Percentiles rank a stretch among this genome's conserved stretches.
Conservation (phyloP, 176 grass and related monocot species). For the Eleusine indica region DNA sequence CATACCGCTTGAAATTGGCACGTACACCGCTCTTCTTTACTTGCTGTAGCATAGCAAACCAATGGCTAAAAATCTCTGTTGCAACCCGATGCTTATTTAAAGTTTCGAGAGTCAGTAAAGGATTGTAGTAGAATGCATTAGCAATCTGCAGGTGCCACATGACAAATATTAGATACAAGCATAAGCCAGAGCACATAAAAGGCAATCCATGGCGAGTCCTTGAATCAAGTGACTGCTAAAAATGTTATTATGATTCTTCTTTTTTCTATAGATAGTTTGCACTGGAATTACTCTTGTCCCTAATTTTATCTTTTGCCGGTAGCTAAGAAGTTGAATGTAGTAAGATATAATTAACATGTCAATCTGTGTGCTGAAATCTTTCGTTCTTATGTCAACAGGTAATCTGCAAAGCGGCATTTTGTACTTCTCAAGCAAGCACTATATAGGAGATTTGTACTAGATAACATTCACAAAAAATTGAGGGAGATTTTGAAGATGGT, state of each 20-base stretch:
- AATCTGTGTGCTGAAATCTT: background rate
- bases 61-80: conserved; percentile 73
- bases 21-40: conserved; percentile 70
- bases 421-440: background rate
- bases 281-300: background rate
- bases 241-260: background rate
- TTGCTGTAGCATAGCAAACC: conserved; percentile 86
- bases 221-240: background rate
- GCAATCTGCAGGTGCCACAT: conserved; percentile 63
- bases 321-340: background rate
- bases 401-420: background rate
- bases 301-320: background rate
- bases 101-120: conserved; percentile 65
- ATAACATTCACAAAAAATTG: background rate
- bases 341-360: background rate
- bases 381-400: background rate
- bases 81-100: conserved; percentile 76
- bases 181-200: conserved; percentile 26
- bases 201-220: background rate
- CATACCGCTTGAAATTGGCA: conserved; percentile 80
- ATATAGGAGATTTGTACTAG: background rate
- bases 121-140: conserved; percentile 83
- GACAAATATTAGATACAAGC: conserved; percentile 21
- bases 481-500: background rate
- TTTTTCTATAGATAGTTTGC: background rate